Conservation (phyloP, 495 filamentous ascomycete species). For the Hyaloscypha finlandica region DNA sequence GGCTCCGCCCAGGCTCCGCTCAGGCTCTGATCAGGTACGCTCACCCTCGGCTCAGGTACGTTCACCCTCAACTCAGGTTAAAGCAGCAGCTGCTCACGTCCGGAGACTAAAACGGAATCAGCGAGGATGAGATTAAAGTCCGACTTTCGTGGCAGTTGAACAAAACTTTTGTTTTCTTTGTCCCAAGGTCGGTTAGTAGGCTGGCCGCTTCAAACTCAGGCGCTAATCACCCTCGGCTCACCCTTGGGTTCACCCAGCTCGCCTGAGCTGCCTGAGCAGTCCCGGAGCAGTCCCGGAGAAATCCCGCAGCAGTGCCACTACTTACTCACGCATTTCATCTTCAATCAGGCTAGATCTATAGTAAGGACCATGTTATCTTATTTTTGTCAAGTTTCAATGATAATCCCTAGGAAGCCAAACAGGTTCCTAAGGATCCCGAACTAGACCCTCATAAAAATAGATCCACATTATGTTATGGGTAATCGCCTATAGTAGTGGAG, state of each 20-base stretch:
- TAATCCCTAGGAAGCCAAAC: constrained; percentile 3
- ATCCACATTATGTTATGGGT: no score
- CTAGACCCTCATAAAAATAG: no score
- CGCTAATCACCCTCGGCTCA: constrained; percentile 25
- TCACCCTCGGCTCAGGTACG: no score
- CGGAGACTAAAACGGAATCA: no score
- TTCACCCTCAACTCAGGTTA: no score
- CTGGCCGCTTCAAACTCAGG: constrained; percentile 21
- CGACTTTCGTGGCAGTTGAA: constrained; percentile 13
- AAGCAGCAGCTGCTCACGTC: no score
- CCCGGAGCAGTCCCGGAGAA: constrained; percentile 14
- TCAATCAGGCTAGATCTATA: constrained; percentile 21
- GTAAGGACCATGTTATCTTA: constrained; percentile 3
- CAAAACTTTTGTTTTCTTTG: constrained; percentile 29
- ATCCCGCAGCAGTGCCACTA: constrained; percentile 11
- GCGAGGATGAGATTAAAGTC: no score
- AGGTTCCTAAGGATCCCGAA: constrained; percentile 11
- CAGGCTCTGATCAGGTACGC: no score
- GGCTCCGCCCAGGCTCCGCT: no score
- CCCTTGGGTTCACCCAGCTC: constrained; percentile 11
- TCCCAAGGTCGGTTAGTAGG: constrained; percentile 27
- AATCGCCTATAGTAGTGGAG: no score
- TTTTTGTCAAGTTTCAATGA: constrained; percentile 16
- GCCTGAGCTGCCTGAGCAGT: constrained; percentile 21
- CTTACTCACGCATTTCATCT: constrained; percentile 17